Evolutionary conservation across 2,329 filamentous ascomycete genomes (phyloP).

Genomic region (Metarhizium album): DNA sequence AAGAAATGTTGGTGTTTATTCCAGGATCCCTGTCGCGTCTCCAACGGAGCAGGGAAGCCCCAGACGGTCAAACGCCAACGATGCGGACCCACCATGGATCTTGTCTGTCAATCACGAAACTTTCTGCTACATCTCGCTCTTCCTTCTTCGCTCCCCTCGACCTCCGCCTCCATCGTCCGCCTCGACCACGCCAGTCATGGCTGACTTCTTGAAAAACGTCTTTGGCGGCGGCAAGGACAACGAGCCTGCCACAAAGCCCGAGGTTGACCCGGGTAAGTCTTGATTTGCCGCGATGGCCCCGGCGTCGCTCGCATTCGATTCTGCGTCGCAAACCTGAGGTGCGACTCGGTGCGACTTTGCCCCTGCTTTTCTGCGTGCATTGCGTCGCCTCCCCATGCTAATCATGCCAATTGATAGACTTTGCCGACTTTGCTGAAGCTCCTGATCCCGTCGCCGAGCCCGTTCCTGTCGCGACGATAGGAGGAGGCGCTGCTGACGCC

Average conservation of each 20-base stretch:
- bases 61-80: background rate
- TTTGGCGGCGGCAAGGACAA: slow-evolving; percentile 54
- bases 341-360: background rate
- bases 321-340: background rate
- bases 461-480: slow-evolving; percentile 35
- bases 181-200: slow-evolving; percentile 32
- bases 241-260: slow-evolving; percentile 30
- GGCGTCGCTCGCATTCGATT: background rate
- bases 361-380: background rate
- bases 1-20: too few species aligned
- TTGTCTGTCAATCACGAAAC: too few species aligned
- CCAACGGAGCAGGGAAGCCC: background rate
- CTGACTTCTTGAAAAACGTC: slow-evolving; percentile 54
- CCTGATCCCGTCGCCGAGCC: slow-evolving; percentile 53
- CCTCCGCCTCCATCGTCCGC: slow-evolving; percentile 7
- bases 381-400: background rate
- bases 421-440: slow-evolving; percentile 82
- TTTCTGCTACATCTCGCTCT: too few species aligned
- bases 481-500: slow-evolving; percentile 33
- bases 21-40: too few species aligned
- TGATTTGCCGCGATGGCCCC: slow-evolving; percentile 1
- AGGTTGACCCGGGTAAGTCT: slow-evolving; percentile 53
- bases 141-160: slow-evolving; percentile 7
- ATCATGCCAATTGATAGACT: slow-evolving; percentile 47
- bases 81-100: background rate